Evolutionary conservation across 805 yeast species (phyloP), one percentile per base, ranked within the genome.

Genomic region (Wickerhamomyces chaumierensis): DNA sequence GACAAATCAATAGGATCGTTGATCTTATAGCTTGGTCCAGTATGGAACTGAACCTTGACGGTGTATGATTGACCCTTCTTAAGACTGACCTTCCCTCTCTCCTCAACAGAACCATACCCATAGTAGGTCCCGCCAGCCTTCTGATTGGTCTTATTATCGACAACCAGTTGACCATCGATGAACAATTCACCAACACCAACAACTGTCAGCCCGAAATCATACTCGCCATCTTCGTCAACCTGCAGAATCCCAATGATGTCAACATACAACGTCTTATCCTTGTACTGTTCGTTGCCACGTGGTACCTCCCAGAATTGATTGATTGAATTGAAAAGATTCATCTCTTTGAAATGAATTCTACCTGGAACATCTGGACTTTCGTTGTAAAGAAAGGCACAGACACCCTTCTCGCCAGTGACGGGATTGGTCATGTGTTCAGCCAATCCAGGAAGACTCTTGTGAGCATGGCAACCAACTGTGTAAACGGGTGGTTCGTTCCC

Each of bases 141-240:
- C 55, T 76, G 81, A n/a, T 60, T 48, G 23, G 73, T 68, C 41
- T 61, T 62, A 52, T 75, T 74, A 51, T 76, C 79, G 35, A 73
- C 64, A 17, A 77, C 57, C 42, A 73, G 53, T 44, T 64, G 48
- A 39, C 55, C 78, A 48, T 76, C 68, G 37, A 76, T 52, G 48
- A 61, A 77, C 15, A 77, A 42, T 46, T 65, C 65, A 15, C 75
- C 79, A 31, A 78, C 70, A 11, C 82, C 82, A 37, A 59, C 52
- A 17, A 68, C 69, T 9, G 71, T 57, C 37, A 70, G 51, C n/a
- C 80, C 80, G 47, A 76, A 66, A 36, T 61, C 63, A 46, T 69
- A 75, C 14, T 48, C 57, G 12, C 71, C 77, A 34, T 64, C 47
- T 35, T 58, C 60, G 18, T 67, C 70, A 3, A 79, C 72, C 6